Evolutionary conservation across 768 basidiomycete genomes (phyloP), one percentile per base, ranked within the genome.

Genomic region (Nevesoporus exiguus): DNA sequence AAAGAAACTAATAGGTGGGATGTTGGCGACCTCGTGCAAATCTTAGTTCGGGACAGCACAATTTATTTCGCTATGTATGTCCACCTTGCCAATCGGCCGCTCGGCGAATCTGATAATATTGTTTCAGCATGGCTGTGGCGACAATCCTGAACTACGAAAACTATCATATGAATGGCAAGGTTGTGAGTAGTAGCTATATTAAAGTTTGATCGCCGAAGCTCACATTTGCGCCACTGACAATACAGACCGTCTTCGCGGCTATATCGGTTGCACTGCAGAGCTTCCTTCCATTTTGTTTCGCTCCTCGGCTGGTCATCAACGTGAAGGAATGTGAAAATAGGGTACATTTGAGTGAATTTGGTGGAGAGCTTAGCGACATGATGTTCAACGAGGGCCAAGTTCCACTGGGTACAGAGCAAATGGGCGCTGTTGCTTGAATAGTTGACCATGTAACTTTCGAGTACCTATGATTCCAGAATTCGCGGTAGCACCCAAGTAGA

Each of bases 21-120:
- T 22, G 44, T 48, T 17, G 47, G 34, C 17, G 56, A 61, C 13
- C 47, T 63, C 0, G 3, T 61, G 31, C 47, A 40, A 27, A 58
- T 63, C 45, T 25, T 64, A 27, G 45, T 58, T 41, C 54, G 61
- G 11, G 63, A 64, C 46, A 63, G 56, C 49, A 61, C 50, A 0
- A 36, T 63, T 22, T 64, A 64, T 51, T 64, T 61, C 0, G 54
- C 56, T 1, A 57, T 64, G 63, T 64, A 36, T 0, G 61, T 56
- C 22, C n/a, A 1, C 13, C 10, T 14, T 24, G 25, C 21, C n/a
- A 5, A 40, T 7, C 13, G 9, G 11, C 42, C 10, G 1, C 19
- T 19, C 19, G 33, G 31, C 1, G 9, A 37, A 31, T 21, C 33
- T 51, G 7, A 44, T 14, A 9, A 4, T 17, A 19, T 37, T 11